phyloP scores from a whole-genome alignment of 2,329 filamentous ascomycete species.

The Trichoderma endophyticum region DNA sequence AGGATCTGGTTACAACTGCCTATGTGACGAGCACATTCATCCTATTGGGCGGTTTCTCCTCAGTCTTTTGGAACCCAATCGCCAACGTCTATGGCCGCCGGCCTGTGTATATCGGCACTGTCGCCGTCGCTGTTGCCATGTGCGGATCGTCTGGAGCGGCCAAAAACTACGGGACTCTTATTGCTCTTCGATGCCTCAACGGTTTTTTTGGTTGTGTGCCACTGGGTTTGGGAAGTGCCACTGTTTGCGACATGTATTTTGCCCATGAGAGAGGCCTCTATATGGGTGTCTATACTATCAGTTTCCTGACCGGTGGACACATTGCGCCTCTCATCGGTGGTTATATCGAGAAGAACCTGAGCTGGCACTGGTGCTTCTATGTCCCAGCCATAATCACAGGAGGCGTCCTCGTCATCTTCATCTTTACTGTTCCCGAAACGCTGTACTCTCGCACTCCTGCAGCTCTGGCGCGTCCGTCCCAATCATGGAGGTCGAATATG shows the following conservation, averaged over 20 bases:
- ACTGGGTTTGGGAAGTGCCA: conserved; percentile 3
- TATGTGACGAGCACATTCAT: conserved; percentile 14
- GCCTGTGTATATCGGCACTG: conserved; percentile 1
- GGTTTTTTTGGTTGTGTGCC: conserved; percentile 6
- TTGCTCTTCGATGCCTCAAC: conserved; percentile 3
- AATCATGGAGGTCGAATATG: conserved; percentile 14
- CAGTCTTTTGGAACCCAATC: conserved; percentile 9
- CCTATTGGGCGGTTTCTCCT: neutral
- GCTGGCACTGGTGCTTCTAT: conserved; percentile 16
- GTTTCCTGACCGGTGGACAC: conserved; percentile 5
- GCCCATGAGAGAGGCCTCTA: conserved; percentile 7
- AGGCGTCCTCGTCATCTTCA: conserved; percentile 1
- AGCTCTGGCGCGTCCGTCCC: neutral
- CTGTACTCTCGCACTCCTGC: conserved; percentile 9
- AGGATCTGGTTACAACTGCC: neutral
- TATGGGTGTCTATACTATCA: conserved; percentile 13
- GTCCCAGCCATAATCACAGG: neutral
- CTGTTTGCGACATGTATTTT: conserved; percentile 13
- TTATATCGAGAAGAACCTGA: conserved; percentile 13
- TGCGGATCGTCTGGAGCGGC: conserved; percentile 8
- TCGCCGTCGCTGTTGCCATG: neutral
- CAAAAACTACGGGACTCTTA: conserved; percentile 11
- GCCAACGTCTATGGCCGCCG: conserved; percentile 13
- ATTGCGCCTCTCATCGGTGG: conserved; percentile 12
- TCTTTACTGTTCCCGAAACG: neutral